Percentiles rank a stretch among this genome's conserved stretches.
phyloP scores from a whole-genome alignment of 768 basidiomycete genomes.

The Lactarius psammicola region DNA sequence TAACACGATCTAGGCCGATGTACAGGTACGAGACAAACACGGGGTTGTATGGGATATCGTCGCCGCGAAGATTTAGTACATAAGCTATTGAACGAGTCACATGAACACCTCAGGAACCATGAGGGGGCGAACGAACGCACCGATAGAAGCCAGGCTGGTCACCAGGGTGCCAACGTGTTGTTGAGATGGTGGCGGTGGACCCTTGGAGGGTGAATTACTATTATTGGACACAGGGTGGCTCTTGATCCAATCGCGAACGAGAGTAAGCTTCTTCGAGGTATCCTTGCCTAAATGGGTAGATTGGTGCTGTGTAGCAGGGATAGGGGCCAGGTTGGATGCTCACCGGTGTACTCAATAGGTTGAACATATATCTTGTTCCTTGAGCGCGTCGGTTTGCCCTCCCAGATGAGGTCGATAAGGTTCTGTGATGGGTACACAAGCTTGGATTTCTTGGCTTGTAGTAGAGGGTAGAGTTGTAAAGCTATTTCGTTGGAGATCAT shows the following conservation, averaged over 20 bases:
- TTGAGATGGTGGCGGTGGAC: slow-evolving; percentile 57
- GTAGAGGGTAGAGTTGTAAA: slow-evolving; percentile 53
- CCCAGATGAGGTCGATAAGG: slow-evolving; percentile 80
- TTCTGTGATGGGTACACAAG: slow-evolving; percentile 82
- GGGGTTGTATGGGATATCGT: slow-evolving; percentile 89
- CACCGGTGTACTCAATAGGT: slow-evolving; percentile 66
- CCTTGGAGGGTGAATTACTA: slow-evolving; percentile 60
- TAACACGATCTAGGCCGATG: slow-evolving; percentile 56
- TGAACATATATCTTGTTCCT: slow-evolving; percentile 65
- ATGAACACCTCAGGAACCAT: slow-evolving; percentile 13
- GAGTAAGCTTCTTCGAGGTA: slow-evolving; percentile 64
- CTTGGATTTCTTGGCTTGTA: slow-evolving; percentile 55
- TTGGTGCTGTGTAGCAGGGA: neutral
- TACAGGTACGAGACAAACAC: slow-evolving; percentile 88
- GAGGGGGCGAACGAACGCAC: slow-evolving; percentile 40
- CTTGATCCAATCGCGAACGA: slow-evolving; percentile 68
- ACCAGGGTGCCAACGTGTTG: slow-evolving; percentile 67
- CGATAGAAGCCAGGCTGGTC: slow-evolving; percentile 67
- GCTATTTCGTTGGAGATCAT: slow-evolving; percentile 78
- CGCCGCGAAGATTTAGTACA: slow-evolving; percentile 83
- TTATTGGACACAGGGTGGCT: slow-evolving; percentile 56
- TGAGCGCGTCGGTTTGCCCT: slow-evolving; percentile 68
- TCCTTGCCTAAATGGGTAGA: slow-evolving; percentile 47
- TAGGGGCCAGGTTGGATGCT: slow-evolving; percentile 20
- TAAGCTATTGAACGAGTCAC: slow-evolving; percentile 53